These are phyloP conservation scores for Suillus fuscotomentosus DNA, from an alignment of 768 basidiomycete genomes.

Conservation along the genomic window DNA sequence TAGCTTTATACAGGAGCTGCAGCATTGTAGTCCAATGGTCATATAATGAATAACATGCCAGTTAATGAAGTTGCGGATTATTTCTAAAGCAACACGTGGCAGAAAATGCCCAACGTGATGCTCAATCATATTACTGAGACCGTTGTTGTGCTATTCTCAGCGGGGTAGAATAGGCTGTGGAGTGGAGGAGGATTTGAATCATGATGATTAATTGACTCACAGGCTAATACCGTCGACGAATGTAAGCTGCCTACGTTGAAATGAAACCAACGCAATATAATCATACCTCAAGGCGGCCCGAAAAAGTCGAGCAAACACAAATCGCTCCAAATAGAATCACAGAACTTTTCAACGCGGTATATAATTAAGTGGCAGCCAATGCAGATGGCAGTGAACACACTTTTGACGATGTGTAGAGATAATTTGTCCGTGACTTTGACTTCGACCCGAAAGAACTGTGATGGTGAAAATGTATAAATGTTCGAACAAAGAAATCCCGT, in stretches of 20 bases:
- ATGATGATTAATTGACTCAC: constrained; percentile 27
- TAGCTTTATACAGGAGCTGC: constrained; percentile 13
- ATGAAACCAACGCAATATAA: neutral
- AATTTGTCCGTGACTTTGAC: neutral
- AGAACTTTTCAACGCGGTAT: neutral
- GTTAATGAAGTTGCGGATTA: constrained; percentile 22
- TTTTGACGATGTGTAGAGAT: neutral
- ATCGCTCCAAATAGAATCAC: neutral
- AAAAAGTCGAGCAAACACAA: neutral
- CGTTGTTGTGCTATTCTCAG: constrained; percentile 4
- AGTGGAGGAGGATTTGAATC: constrained; percentile 26
- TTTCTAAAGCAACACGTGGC: neutral
- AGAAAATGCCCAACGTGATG: neutral
- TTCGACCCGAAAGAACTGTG: neutral
- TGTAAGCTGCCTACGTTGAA: neutral
- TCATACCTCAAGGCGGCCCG: neutral
- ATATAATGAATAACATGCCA: constrained; percentile 32
- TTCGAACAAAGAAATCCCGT: too few species aligned
- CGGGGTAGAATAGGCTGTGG: constrained; percentile 38
- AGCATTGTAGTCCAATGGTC: constrained; percentile 28
- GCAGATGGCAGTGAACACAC: neutral
- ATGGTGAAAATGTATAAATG: neutral
- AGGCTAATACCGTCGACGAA: neutral
- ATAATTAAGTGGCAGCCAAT: neutral
- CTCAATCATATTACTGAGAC: constrained; percentile 24